Conservation (phyloP, 495 filamentous ascomycete genomes). For the Hypomontagnella submonticulosa region DNA sequence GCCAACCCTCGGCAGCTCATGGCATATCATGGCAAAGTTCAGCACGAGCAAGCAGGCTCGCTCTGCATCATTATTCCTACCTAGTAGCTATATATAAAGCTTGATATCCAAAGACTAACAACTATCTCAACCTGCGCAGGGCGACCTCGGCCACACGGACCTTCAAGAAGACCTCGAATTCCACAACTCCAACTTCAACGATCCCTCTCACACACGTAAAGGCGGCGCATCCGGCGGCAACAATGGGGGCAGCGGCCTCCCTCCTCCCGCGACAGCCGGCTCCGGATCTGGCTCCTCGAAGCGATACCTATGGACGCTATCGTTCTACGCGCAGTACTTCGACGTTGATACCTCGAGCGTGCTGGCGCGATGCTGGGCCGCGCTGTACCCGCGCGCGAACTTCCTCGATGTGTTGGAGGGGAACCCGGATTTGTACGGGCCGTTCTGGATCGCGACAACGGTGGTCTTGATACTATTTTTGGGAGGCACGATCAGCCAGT, state of each 20-base stretch:
- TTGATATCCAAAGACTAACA: neutral
- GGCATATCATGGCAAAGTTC: conserved; percentile 4
- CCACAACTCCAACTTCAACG: conserved; percentile 78
- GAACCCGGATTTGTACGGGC: conserved; percentile 95
- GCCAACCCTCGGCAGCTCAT: neutral
- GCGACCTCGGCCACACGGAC: conserved; percentile 97
- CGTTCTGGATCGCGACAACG: conserved; percentile 98
- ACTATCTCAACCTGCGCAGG: conserved; percentile 66
- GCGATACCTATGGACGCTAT: conserved; percentile 88
- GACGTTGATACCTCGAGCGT: conserved; percentile 95
- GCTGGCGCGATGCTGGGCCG: conserved; percentile 80
- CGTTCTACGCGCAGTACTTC: conserved; percentile 97
- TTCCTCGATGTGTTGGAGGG: conserved; percentile 97
- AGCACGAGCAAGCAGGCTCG: neutral
- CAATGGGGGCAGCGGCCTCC: conserved; percentile 49
- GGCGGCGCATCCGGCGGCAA: conserved; percentile 45
- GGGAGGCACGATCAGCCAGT: conserved; percentile 92
- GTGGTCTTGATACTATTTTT: conserved; percentile 96
- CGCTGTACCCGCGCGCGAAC: conserved; percentile 88
- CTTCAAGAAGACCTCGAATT: conserved; percentile 99
- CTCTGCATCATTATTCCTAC: neutral
- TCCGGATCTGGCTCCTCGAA: conserved; percentile 67
- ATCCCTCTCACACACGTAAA: conserved; percentile 65
- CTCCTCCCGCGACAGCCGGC: neutral
- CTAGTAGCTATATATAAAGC: neutral